phyloP scores from a whole-genome alignment of 176 grass and related monocot species.

The Ensete ventricosum region DNA sequence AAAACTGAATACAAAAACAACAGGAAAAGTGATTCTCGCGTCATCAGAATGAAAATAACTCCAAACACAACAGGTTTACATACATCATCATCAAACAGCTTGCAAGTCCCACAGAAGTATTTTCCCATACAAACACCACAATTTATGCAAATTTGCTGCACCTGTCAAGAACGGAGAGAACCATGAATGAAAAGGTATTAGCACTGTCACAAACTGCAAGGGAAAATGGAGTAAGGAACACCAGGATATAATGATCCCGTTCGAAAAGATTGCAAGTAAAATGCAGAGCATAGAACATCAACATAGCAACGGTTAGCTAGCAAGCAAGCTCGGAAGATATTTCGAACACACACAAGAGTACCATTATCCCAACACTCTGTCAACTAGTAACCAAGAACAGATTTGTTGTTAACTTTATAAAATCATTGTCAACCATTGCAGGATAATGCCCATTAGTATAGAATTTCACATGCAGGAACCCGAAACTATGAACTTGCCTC shows the following conservation, averaged over 20 bases:
- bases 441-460: neutral
- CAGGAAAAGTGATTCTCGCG: neutral
- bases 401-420: neutral
- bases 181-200: neutral
- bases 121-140: slow-evolving; percentile 82
- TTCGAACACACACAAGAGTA: too few species aligned
- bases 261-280: too few species aligned
- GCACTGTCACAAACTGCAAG: neutral
- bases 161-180: slow-evolving; percentile 39
- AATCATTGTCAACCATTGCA: neutral
- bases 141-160: slow-evolving; percentile 55
- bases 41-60: neutral
- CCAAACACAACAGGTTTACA: slow-evolving; percentile 17
- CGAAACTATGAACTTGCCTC: slow-evolving; percentile 32
- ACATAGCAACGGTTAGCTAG: too few species aligned
- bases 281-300: too few species aligned
- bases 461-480: neutral
- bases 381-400: neutral
- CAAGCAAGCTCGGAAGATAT: too few species aligned
- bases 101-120: slow-evolving; percentile 87
- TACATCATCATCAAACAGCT: slow-evolving; percentile 95
- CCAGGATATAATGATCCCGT: too few species aligned
- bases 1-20: neutral
- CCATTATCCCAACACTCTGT: too few species aligned
- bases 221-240: too few species aligned